Evolutionary conservation across 2,329 filamentous ascomycete species (phyloP), one percentile per base, ranked within the genome.

Genomic region (Periconia sp.): DNA sequence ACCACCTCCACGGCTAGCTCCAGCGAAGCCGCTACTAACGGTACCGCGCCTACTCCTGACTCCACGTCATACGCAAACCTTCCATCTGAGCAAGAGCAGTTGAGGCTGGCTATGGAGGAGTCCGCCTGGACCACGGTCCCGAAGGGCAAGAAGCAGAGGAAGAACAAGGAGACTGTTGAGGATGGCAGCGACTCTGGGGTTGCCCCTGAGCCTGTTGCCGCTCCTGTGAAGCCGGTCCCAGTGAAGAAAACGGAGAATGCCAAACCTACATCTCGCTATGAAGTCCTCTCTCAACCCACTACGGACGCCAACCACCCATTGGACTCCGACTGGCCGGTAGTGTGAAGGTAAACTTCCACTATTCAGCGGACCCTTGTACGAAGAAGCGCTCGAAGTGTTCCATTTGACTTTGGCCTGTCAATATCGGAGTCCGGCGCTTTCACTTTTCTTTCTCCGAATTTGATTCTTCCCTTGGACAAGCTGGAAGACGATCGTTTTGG

Each of bases 51-150:
- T n/a, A 68, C 68, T n/a, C 64, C 70, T 17, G 46, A 59, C 50
- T 52, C 61, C 42, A 47, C 68, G 47, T 73, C 70, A 44, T 79
- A 74, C 72, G 69, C 73, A 29, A 73, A 73, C 40, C 68, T 82
- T 26, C 79, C 78, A 12, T 80, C 80, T 3, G 82, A 85, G 63
- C 81, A 85, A 51, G 81, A 84, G 61, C 81, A 85, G 65, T 68
- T 84, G 60, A 76, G 77, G 32, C 69, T 79, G 46, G 71, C 71
- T 11, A 67, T 74, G 57, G 69, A 71, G 74, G 77, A 81, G 32
- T 77, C 77, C 42, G 78, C 78, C 38, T 86, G 83, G 83, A 83
- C 78, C 51, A 81, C 81, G 8, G 82, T 85, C 17, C 72, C 78
- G 22, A 80, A 73, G 53, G 69, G 73, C 60, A 84, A 84, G 73